Conservation (phyloP, 257 asterid genomes). For the Petunia axillaris region DNA sequence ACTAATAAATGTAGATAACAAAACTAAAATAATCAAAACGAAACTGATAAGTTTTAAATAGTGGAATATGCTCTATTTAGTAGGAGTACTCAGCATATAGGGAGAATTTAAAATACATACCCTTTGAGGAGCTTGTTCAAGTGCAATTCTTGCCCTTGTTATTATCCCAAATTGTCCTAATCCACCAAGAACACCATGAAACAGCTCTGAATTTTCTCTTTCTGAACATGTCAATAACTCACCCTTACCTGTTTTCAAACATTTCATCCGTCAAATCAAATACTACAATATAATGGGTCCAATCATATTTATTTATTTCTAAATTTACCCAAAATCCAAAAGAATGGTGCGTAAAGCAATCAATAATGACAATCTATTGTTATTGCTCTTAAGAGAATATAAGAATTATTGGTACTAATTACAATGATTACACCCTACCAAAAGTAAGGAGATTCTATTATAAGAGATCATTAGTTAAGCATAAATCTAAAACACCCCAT, state of each 20-base stretch:
- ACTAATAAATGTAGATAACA: constrained; percentile 20
- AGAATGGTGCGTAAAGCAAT: too few species aligned
- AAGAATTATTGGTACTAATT: neutral
- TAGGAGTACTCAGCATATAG: neutral
- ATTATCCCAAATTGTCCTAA: constrained; percentile 86
- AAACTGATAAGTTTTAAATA: neutral
- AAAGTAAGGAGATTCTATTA: constrained; percentile 31
- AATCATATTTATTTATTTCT: neutral
- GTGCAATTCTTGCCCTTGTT: constrained; percentile 79
- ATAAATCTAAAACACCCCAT: constrained; percentile 46
- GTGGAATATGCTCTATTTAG: neutral
- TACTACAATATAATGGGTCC: neutral
- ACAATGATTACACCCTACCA: constrained; percentile 27
- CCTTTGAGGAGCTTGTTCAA: constrained; percentile 74
- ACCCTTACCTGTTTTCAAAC: constrained; percentile 65
- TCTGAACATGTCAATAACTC: constrained; percentile 66
- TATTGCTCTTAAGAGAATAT: neutral
- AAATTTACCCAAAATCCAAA: neutral
- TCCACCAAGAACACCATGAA: constrained; percentile 79
- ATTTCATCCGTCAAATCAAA: neutral
- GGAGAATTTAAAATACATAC: constrained; percentile 36
- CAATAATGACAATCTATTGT: constrained; percentile 19
- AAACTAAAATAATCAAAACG: neutral
- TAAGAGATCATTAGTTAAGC: constrained; percentile 12
- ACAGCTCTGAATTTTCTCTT: constrained; percentile 56